Percentiles rank a stretch among this genome's conserved stretches.
phyloP scores from a whole-genome alignment of 2,329 filamentous ascomycete species.

The Fusarium nurragi region DNA sequence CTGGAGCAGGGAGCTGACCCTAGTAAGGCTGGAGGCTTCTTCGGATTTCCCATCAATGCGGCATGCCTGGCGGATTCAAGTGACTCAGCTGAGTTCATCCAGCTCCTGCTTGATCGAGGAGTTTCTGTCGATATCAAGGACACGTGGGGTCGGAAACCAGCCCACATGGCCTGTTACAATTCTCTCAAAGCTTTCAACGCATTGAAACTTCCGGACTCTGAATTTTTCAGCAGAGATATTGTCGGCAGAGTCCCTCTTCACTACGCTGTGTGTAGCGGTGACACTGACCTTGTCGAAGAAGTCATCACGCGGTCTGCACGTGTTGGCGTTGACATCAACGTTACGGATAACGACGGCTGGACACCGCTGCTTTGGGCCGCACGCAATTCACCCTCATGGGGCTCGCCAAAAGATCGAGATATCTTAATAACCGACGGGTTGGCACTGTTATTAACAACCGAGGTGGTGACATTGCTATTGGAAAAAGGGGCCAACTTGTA shows the following conservation, averaged over 20 bases:
- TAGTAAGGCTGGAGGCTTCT: not conserved
- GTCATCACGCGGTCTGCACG: not conserved
- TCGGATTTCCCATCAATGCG: conserved; percentile 1
- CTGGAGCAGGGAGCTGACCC: not conserved
- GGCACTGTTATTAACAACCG: no score
- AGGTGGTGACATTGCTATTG: not conserved
- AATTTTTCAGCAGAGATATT: not conserved
- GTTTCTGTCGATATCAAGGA: not conserved
- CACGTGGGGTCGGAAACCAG: not conserved
- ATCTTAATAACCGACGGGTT: no score
- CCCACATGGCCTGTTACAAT: conserved; percentile 15
- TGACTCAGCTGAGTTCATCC: not conserved
- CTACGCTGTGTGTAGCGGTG: not conserved
- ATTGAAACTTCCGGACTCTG: conserved; percentile 1
- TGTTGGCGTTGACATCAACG: not conserved
- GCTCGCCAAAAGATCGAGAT: no score
- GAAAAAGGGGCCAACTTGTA: not conserved
- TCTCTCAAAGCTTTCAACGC: not conserved
- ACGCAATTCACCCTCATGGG: not conserved
- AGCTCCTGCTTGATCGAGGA: not conserved
- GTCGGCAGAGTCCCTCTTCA: conserved; percentile 6
- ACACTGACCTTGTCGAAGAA: not conserved
- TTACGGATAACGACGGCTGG: conserved; percentile 11
- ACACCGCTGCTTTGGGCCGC: conserved; percentile 18
- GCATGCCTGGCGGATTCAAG: not conserved